phyloP scores from a whole-genome alignment of 1,284 basidiomycete species.

The Mycosarcoma maydis region DNA sequence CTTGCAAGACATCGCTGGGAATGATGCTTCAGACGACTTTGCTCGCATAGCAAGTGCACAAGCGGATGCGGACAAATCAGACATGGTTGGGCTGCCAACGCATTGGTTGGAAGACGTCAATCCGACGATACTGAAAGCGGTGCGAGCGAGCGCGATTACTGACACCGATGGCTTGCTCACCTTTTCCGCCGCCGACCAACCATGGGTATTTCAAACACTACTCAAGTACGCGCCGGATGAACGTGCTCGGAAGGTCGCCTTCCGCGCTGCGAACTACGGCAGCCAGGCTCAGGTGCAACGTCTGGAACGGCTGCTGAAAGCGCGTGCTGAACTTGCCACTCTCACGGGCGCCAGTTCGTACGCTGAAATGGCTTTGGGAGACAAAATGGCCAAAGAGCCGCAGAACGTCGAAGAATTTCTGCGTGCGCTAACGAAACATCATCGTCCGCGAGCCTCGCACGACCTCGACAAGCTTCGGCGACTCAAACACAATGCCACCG shows the following conservation, averaged over 20 bases:
- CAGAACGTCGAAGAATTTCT: slow-evolving; percentile 59
- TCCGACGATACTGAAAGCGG: slow-evolving; percentile 20
- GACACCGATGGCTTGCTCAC: slow-evolving; percentile 30
- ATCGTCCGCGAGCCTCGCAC: slow-evolving; percentile 48
- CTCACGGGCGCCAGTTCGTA: slow-evolving; percentile 60
- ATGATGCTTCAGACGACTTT: slow-evolving; percentile 46
- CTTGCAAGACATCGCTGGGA: slow-evolving; percentile 70
- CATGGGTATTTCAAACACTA: slow-evolving; percentile 89
- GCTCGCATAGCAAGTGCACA: slow-evolving; percentile 32
- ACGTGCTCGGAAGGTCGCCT: slow-evolving; percentile 81
- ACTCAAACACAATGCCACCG: slow-evolving; percentile 36
- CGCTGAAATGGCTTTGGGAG: slow-evolving; percentile 61
- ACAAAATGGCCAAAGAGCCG: slow-evolving; percentile 65
- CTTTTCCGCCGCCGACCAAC: slow-evolving; percentile 65
- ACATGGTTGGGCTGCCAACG: slow-evolving; percentile 37
- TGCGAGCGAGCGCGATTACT: slow-evolving; percentile 21
- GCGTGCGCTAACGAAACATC: slow-evolving; percentile 52
- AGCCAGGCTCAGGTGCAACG: slow-evolving; percentile 49
- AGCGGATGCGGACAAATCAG: slow-evolving; percentile 8
- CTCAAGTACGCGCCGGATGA: slow-evolving; percentile 83
- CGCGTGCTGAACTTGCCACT: slow-evolving; percentile 57
- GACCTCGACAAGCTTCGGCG: slow-evolving; percentile 49
- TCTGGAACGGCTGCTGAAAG: slow-evolving; percentile 57
- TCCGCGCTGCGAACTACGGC: slow-evolving; percentile 68
- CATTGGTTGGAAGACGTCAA: slow-evolving; percentile 51